Evolutionary conservation across 2,329 filamentous ascomycete species (phyloP).

Genomic region (Colletotrichum eleusines): DNA sequence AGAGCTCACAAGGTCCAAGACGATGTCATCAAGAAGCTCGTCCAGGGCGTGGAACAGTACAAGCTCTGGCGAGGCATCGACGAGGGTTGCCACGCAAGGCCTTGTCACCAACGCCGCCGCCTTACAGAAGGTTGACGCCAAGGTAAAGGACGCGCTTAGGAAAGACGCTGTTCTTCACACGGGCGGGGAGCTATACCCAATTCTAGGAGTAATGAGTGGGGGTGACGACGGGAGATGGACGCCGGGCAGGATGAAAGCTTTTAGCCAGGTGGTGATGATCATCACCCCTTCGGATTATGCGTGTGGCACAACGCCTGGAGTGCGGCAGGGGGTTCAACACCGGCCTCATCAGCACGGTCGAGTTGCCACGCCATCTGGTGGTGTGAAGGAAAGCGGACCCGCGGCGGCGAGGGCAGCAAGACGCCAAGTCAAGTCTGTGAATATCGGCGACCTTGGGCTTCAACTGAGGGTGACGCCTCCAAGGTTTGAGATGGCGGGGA

Average conservation of each 20-base stretch:
- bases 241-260: conserved; percentile 78
- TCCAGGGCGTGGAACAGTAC: conserved; percentile 67
- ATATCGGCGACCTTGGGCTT: conserved; percentile 23
- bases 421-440: conserved; percentile 47
- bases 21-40: conserved; percentile 62
- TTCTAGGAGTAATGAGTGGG: conserved; percentile 73
- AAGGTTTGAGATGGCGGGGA: not conserved
- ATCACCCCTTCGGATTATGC: too few species aligned
- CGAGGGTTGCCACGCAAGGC: conserved; percentile 68
- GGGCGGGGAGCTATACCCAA: conserved; percentile 68
- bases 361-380: conserved; percentile 52
- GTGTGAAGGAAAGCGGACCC: conserved; percentile 53
- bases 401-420: conserved; percentile 51
- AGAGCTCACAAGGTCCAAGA: conserved; percentile 73
- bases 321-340: conserved; percentile 53
- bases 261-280: conserved; percentile 78
- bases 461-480: conserved; percentile 1
- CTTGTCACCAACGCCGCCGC: conserved; percentile 76
- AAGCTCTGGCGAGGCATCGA: conserved; percentile 69
- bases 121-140: conserved; percentile 69
- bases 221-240: conserved; percentile 76
- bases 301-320: conserved; percentile 63
- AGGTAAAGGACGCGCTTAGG: conserved; percentile 71
- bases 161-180: conserved; percentile 70
- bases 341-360: conserved; percentile 51